Evolutionary conservation across 2,329 filamentous ascomycete genomes (phyloP), one percentile per base, ranked within the genome.

Genomic region (Penicillium crustosum): DNA sequence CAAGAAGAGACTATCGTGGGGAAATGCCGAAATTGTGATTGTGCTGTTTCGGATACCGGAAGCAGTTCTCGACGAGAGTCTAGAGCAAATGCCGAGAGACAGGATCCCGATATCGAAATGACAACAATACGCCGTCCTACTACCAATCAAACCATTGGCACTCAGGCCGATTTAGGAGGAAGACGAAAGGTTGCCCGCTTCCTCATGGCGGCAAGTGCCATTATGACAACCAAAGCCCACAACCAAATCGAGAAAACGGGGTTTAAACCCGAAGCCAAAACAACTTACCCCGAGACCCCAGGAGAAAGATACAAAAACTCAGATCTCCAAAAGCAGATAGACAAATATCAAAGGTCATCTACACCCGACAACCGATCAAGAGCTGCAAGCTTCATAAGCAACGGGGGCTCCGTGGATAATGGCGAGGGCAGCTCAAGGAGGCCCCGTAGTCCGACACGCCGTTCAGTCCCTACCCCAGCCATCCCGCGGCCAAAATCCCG

Each of bases 211-310:
- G 60, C 82, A 5, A 78, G 77, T 8, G 73, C 79, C 12, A 76
- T 78, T 15, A 62, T 86, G 0, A 79, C 80, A 3, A 79, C 78
- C 0, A 78, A 82, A 31, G 75, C 78, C 0, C 73, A 77, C 2
- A 74, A 81, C n/a, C 76, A 74, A 8, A 79, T 80, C 55, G 79
- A 85, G 53, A 76, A 81, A 31, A 77, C 77, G 0, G 77, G 77
- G 1, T 85, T 84, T 63, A 77, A 77, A 48, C 71, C 70, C 4
- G 78, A 80, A 19, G 73, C 72, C 43, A 79, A 81, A 4, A 67
- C 71, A n/a, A 74, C 77, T n/a, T 87, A 80, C 48, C 85, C 85
- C 0, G 78, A 81, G 53, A 74, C 84, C 0, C 85, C 85, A 0
- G 85, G 83, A 2, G 84, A 87, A 61, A 64, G 60, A 1, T 59